Base-by-base conservation (phyloP, 371 early-diverging fungal genomes). In the Blastocladiella emersonii region DNA sequence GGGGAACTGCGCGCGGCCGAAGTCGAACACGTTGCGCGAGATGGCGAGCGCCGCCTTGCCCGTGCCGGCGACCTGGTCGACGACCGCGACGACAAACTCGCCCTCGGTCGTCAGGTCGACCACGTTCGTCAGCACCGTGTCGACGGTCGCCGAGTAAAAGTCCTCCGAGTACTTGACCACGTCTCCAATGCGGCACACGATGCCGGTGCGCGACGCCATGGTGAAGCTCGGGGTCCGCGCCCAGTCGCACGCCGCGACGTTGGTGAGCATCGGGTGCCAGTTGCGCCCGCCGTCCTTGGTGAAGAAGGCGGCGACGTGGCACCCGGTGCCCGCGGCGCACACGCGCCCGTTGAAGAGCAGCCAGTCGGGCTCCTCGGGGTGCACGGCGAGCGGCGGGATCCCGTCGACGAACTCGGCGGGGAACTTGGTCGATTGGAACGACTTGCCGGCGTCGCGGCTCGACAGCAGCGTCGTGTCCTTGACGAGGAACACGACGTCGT, bases 71-170 rank as follows among this genome's bases (percentile, higher is more conserved):
- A 36, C 23, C 64, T 66, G 64, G 56, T 74, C 73, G 70, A 78
- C 82, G 15, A 93, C 88, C 8, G 87, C 86, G 37, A 95, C 79
- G 78, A 97, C 77, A 70, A 30, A 51, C 53, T 51, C 30, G 53
- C 53, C 53, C 53, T 27, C 27, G 15, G 30, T 32, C 30, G 53
- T 51, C 15, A 51, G 86, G 41, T 89, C 92, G 5, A 82, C 79
- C 35, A 87, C 80, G 61, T 76, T 74, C 2, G 84, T 74, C 64
- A 88, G 79, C 55, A 88, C 49, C 2, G 74, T 71, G 10, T 72
- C 68, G 57, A 70, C 69, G 27, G 72, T 67, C 43, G 70, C 72
- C 27, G 68, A 73, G 68, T 84, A 87, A 56, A 76, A 83, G 66
- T 85, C 71, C 30, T 72, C 75, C 37, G 83, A 78, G 41, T 78